phyloP scores from a whole-genome alignment of 2,329 filamentous ascomycete genomes.

The Penicillium decumbens region DNA sequence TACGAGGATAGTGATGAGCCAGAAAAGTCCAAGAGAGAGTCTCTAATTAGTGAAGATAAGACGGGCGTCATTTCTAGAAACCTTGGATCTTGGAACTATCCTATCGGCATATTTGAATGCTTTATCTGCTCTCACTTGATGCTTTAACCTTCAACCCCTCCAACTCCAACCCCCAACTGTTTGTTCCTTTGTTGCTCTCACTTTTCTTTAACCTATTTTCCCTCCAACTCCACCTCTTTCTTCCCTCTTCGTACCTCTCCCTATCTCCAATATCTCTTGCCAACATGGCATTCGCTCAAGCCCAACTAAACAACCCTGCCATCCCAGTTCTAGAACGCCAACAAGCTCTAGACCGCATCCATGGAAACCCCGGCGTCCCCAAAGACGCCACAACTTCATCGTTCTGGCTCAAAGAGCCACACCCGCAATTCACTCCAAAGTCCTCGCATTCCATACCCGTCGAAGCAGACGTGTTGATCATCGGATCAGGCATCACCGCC shows the following conservation, averaged over 20 bases:
- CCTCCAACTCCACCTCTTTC: not conserved
- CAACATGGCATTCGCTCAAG: conserved; percentile 23
- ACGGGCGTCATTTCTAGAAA: not conserved
- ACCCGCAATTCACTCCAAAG: conserved; percentile 20
- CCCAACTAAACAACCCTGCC: conserved; percentile 15
- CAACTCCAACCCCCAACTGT: not conserved
- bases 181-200: not conserved
- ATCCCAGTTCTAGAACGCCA: conserved; percentile 20
- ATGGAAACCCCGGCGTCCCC: conserved; percentile 27
- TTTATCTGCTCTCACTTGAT: not conserved
- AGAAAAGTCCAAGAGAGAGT: conserved; percentile 14
- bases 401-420: conserved; percentile 29
- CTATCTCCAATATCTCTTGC: too few relatives aligned
- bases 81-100: too few relatives aligned
- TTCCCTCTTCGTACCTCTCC: not conserved
- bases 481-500: conserved; percentile 31
- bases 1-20: not conserved
- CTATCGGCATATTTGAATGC: not conserved
- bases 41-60: conserved; percentile 9
- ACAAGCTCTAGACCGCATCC: conserved; percentile 22
- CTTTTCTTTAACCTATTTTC: not conserved
- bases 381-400: conserved; percentile 29
- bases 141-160: not conserved
- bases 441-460: conserved; percentile 20
- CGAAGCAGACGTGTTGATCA: conserved; percentile 28